A percentile compares a stretch with the other conserved stretches of the same genome.
These are phyloP conservation scores for Ceratocystiopsis minuta DNA, from an alignment of 2,329 filamentous ascomycete species.

Conservation along the genomic window DNA sequence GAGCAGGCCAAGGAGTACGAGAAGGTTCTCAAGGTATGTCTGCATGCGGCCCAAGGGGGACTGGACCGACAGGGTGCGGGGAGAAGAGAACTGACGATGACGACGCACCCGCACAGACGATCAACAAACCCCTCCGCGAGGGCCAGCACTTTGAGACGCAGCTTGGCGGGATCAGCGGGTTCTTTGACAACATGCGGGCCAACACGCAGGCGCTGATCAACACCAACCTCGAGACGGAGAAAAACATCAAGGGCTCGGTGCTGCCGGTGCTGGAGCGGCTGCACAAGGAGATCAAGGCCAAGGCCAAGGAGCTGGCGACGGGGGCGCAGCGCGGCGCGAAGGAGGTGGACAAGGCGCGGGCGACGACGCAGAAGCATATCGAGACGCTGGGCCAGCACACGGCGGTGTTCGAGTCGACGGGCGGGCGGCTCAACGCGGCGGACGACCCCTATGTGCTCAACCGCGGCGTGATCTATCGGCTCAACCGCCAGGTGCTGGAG, in stretches of 20 bases:
- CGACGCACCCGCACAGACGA: constrained; percentile 34
- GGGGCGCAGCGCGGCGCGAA: constrained; percentile 76
- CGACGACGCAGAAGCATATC: constrained; percentile 82
- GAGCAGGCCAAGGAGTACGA: constrained; percentile 87
- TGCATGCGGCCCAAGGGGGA: no score
- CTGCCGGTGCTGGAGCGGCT: constrained; percentile 78
- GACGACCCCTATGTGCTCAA: constrained; percentile 83
- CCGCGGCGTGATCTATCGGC: constrained; percentile 62
- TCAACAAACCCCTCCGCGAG: constrained; percentile 71
- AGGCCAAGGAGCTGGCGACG: constrained; percentile 70
- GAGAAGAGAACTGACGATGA: not conserved
- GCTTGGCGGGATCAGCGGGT: constrained; percentile 68
- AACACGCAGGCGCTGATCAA: constrained; percentile 88
- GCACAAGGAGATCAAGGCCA: constrained; percentile 93
- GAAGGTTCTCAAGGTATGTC: constrained; percentile 62
- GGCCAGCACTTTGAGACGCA: constrained; percentile 85
- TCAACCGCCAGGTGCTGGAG: constrained; percentile 80
- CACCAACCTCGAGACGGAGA: constrained; percentile 78
- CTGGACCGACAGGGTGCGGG: no score
- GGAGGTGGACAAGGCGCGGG: constrained; percentile 76
- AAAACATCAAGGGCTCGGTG: constrained; percentile 70
- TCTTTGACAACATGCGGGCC: constrained; percentile 85
- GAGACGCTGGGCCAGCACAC: constrained; percentile 80
- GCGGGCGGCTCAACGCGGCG: constrained; percentile 48
- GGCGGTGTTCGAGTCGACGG: constrained; percentile 58